phyloP scores from a whole-genome alignment of 169 alveolate genomes.

The Plasmodium adleri region DNA sequence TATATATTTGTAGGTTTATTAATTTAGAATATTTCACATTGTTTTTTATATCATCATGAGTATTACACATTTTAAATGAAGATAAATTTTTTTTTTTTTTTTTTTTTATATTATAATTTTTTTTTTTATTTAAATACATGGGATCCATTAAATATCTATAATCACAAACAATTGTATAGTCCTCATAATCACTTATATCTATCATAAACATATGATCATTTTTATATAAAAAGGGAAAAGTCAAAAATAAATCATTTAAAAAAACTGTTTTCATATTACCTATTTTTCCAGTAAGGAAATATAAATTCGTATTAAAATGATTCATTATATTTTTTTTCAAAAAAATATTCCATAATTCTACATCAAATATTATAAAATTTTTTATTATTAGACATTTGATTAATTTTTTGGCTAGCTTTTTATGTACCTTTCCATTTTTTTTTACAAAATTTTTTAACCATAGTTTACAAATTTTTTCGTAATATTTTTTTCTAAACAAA shows the following conservation, averaged over 20 bases:
- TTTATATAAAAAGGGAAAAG: conserved; percentile 43
- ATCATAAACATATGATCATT: conserved; percentile 20
- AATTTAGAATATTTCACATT: background rate
- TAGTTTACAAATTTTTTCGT: conserved; percentile 3
- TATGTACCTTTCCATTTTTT: conserved; percentile 37
- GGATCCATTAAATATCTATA: conserved; percentile 27
- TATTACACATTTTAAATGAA: conserved; percentile 12
- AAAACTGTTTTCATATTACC: conserved; percentile 36
- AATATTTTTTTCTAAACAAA: conserved; percentile 25
- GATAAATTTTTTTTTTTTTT: conserved; percentile 7
- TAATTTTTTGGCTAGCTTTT: conserved; percentile 28
- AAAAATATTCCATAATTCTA: conserved; percentile 58
- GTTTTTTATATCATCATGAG: background rate
- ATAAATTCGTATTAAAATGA: conserved; percentile 47
- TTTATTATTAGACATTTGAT: conserved; percentile 45
- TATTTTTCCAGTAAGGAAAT: conserved; percentile 33
- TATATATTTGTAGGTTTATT: background rate
- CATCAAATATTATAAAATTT: conserved; percentile 55
- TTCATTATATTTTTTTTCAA: conserved; percentile 15
- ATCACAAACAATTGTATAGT: conserved; percentile 37
- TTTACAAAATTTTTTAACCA: conserved; percentile 46
- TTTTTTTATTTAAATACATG: background rate
- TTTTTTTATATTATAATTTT: background rate
- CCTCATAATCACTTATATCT: conserved; percentile 40
- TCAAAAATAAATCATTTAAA: conserved; percentile 12